These are phyloP conservation scores for Xerocomus brunneocitrinus DNA, from an alignment of 768 basidiomycete species.

Conservation along the genomic window DNA sequence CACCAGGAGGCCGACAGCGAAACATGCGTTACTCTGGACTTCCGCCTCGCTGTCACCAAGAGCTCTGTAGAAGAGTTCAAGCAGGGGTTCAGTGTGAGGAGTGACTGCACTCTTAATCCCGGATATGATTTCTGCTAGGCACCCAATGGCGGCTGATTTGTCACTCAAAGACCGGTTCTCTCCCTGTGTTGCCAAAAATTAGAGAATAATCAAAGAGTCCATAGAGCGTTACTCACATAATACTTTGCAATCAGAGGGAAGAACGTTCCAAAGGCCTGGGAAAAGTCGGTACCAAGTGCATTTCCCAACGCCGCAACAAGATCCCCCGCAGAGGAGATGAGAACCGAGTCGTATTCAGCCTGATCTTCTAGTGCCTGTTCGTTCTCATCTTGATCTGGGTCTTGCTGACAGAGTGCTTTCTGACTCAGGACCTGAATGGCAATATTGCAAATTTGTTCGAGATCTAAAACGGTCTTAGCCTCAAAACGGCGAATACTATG, in stretches of 20 bases:
- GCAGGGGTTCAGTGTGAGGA: constrained; percentile 72
- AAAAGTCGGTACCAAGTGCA: constrained; percentile 82
- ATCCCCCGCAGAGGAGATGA: constrained; percentile 91
- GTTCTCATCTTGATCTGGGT: constrained; percentile 87
- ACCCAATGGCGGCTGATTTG: constrained; percentile 89
- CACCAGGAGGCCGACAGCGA: constrained; percentile 87
- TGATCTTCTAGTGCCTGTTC: constrained; percentile 85
- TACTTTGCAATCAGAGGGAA: constrained; percentile 87
- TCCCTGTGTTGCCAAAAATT: constrained; percentile 44
- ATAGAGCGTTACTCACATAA: constrained; percentile 56
- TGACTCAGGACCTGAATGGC: constrained; percentile 85
- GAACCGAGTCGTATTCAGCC: constrained; percentile 94
- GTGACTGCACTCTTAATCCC: constrained; percentile 88
- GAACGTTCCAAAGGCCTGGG: constrained; percentile 78
- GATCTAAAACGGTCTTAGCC: constrained; percentile 39
- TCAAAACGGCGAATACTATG: not conserved
- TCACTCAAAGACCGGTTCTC: constrained; percentile 85
- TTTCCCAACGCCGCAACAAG: constrained; percentile 86
- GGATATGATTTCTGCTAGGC: constrained; percentile 90
- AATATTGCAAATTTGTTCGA: constrained; percentile 75
- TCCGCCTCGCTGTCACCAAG: constrained; percentile 84
- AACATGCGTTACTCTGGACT: constrained; percentile 94
- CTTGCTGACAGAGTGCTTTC: constrained; percentile 94
- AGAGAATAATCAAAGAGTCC: not conserved
- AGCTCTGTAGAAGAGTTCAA: constrained; percentile 80